phyloP scores from a whole-genome alignment of 192 early-diverging fungal genomes.

The Cetraspora pellucida region DNA sequence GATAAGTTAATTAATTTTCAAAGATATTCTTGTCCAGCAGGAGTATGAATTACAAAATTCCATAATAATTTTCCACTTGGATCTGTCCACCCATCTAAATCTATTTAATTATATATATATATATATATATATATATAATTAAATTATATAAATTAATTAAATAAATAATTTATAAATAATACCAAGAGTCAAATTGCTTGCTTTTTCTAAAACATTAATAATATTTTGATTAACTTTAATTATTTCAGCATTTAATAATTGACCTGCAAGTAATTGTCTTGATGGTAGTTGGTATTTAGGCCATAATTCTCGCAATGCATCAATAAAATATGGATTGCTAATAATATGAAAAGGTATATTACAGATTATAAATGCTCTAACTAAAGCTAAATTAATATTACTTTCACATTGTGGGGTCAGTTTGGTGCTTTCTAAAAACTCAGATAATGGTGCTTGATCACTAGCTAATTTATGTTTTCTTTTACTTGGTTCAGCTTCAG shows the following conservation, averaged over 20 bases:
- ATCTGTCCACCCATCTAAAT: background rate
- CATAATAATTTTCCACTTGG: background rate
- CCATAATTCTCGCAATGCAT: background rate
- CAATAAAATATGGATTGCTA: conserved; percentile 11
- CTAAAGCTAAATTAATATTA: background rate
- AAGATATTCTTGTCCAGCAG: background rate
- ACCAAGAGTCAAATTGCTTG: background rate
- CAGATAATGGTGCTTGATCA: background rate
- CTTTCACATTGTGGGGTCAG: background rate
- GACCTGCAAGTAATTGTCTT: background rate
- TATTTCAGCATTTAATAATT: background rate
- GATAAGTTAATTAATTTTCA: background rate
- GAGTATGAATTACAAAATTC: conserved; percentile 15
- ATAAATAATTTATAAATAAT: background rate
- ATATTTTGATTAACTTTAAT: background rate
- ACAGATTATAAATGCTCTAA: background rate
- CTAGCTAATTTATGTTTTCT: too few species aligned
- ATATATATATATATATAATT: conserved; percentile 8
- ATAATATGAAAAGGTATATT: conserved; percentile 4
- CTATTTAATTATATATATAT: background rate
- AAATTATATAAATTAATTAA: background rate
- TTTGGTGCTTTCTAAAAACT: background rate
- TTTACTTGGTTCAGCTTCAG: too few species aligned
- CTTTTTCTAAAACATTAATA: background rate
- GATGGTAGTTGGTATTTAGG: background rate